phyloP scores from a whole-genome alignment of 768 basidiomycete species.

The Auriscalpium orientale region DNA sequence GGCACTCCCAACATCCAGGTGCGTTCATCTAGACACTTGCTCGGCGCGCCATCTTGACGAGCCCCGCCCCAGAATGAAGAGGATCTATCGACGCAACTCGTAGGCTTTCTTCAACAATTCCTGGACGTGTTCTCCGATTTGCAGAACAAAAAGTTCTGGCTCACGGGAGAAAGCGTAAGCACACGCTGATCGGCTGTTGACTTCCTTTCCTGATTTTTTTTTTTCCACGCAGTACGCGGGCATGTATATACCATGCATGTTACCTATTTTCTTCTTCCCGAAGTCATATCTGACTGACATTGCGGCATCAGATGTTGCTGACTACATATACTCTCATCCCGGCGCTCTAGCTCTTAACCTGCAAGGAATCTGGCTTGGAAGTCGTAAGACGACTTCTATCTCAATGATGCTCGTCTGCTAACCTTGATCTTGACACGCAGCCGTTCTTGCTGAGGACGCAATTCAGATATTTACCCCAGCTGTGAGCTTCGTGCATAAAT shows the following conservation, averaged over 20 bases:
- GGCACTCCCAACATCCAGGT: constrained; percentile 10
- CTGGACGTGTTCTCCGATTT: constrained; percentile 11
- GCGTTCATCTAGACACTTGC: not conserved
- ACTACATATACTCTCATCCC: constrained; percentile 9
- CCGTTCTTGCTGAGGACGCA: constrained; percentile 51
- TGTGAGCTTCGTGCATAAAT: constrained; percentile 68
- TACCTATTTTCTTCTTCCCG: not conserved
- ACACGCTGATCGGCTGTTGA: not conserved
- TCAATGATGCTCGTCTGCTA: not conserved
- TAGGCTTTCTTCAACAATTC: constrained; percentile 14
- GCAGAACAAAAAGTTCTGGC: constrained; percentile 11
- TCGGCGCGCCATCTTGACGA: not conserved
- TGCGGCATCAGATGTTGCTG: constrained; percentile 6
- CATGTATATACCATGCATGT: constrained; percentile 9
- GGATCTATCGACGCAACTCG: constrained; percentile 8
- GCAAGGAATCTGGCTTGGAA: constrained; percentile 10
- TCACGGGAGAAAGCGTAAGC: constrained; percentile 15
- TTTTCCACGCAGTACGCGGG: constrained; percentile 7
- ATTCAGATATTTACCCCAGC: constrained; percentile 67
- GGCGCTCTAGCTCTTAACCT: constrained; percentile 6
- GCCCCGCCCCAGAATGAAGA: constrained; percentile 6
- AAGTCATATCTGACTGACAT: not conserved
- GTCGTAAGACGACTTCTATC: constrained; percentile 6
- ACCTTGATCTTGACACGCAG: constrained; percentile 23
- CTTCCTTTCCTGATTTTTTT: not conserved